Evolutionary conservation across 2,329 filamentous ascomycete species (phyloP).

Genomic region (Achaetomium macrosporum): DNA sequence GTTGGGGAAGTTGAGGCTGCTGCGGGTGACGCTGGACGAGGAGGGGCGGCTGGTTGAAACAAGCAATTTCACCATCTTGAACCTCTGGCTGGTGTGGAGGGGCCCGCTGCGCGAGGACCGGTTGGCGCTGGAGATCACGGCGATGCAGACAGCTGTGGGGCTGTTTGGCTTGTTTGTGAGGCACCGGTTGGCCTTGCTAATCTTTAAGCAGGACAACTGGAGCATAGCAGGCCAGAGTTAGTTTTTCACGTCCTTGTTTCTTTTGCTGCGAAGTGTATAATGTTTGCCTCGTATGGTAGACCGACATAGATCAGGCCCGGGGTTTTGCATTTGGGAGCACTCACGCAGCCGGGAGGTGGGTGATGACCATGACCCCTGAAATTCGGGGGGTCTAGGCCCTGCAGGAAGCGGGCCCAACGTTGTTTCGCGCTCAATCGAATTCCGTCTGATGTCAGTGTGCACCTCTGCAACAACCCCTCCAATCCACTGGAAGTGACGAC

Average conservation of each 20-base stretch:
- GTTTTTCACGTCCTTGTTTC: not conserved
- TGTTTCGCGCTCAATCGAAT: not conserved
- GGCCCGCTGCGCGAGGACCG: constrained; percentile 84
- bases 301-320: too few relatives aligned
- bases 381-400: too few relatives aligned
- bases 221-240: constrained; percentile 28
- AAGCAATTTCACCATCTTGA: constrained; percentile 87
- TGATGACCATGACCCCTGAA: too few relatives aligned
- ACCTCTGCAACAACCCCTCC: not conserved
- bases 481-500: not conserved
- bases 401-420: constrained; percentile 17
- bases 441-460: not conserved
- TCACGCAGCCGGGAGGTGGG: too few relatives aligned
- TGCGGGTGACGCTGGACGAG: constrained; percentile 62
- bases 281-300: too few relatives aligned
- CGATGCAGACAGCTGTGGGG: constrained; percentile 71
- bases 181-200: constrained; percentile 76
- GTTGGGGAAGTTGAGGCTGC: constrained; percentile 60
- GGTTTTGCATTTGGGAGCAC: too few relatives aligned
- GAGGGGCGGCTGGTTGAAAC: constrained; percentile 69
- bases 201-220: constrained; percentile 88
- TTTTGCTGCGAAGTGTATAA: too few relatives aligned
- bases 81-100: constrained; percentile 94
- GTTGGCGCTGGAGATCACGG: constrained; percentile 71
- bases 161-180: constrained; percentile 78